Evolutionary conservation across 441 rosid species (phyloP).

Genomic region (Syzygium malaccense): DNA sequence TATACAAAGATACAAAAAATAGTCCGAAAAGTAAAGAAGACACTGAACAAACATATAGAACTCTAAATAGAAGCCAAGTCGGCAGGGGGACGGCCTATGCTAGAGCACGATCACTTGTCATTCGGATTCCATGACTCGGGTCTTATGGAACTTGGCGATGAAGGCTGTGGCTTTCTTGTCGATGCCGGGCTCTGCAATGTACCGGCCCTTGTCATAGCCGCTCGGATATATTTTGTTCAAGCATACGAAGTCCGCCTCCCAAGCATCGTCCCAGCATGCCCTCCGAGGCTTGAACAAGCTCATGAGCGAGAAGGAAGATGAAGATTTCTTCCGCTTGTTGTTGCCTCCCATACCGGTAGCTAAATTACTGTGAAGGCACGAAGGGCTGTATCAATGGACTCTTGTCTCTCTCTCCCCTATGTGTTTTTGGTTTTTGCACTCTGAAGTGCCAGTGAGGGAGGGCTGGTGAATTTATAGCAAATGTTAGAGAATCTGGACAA

Average conservation of each 20-base stretch:
- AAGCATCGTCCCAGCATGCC: background rate
- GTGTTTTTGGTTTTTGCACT: background rate
- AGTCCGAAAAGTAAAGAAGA: background rate
- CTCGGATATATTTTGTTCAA: background rate
- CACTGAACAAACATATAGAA: background rate
- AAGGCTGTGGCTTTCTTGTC: background rate
- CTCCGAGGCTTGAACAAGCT: slow-evolving; percentile 31
- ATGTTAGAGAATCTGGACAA: background rate
- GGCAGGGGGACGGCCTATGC: background rate
- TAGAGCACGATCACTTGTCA: background rate
- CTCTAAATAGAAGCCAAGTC: background rate
- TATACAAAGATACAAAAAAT: background rate
- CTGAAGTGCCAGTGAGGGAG: background rate
- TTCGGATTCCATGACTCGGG: background rate
- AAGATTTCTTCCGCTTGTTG: slow-evolving; percentile 29
- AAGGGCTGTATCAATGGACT: background rate
- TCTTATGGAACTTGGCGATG: background rate
- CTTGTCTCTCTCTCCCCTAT: background rate
- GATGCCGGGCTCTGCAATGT: background rate
- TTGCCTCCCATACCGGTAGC: slow-evolving; percentile 28
- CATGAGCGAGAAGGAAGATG: slow-evolving; percentile 21
- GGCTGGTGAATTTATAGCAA: background rate
- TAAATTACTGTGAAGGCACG: background rate
- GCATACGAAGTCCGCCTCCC: background rate
- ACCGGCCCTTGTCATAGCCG: background rate